phyloP scores from a whole-genome alignment of 2,329 filamentous ascomycete genomes.

The Neopestalotiopsis rosae region DNA sequence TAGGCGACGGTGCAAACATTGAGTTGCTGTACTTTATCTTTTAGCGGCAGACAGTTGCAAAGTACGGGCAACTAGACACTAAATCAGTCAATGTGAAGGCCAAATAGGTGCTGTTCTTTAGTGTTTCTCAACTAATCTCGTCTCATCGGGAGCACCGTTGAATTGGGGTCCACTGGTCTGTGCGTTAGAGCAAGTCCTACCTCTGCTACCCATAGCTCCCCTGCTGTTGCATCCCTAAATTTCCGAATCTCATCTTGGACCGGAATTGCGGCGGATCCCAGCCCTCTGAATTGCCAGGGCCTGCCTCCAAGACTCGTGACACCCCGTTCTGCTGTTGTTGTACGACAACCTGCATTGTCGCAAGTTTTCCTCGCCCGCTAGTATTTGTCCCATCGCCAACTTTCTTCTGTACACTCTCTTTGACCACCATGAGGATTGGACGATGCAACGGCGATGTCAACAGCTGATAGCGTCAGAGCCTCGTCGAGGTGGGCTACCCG shows the following conservation, averaged over 20 bases:
- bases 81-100: not conserved
- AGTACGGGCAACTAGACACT: not conserved
- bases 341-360: constrained; percentile 13
- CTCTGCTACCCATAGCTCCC: not conserved
- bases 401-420: not conserved
- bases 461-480: constrained; percentile 42
- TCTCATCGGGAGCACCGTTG: not conserved
- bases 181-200: not conserved
- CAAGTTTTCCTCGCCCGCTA: not conserved
- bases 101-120: not conserved
- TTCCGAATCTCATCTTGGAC: constrained; percentile 4
- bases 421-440: constrained; percentile 13
- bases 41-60: no score
- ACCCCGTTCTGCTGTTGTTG: constrained; percentile 2
- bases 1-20: no score
- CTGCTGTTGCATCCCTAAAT: not conserved
- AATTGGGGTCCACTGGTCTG: not conserved
- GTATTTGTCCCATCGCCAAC: not conserved
- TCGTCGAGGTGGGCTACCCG: constrained; percentile 65
- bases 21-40: no score
- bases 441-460: constrained; percentile 36
- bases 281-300: not conserved
- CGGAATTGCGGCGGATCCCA: constrained; percentile 10
- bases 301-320: constrained; percentile 2
- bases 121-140: not conserved